phyloP scores from a whole-genome alignment of 208 protist species.

The Leishmania aethiopica region DNA sequence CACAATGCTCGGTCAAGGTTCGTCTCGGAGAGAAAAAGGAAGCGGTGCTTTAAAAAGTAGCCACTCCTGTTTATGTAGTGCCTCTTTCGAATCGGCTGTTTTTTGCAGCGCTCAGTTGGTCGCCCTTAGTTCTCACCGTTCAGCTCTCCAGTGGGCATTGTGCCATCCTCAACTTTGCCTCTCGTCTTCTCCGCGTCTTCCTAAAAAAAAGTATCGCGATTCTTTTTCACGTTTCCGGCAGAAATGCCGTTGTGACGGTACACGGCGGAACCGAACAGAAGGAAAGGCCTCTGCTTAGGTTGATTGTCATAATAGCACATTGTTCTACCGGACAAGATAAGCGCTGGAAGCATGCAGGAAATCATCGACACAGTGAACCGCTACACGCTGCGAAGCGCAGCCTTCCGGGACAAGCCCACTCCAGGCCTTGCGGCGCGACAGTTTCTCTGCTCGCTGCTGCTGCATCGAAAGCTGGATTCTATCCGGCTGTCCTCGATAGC shows the following conservation, averaged over 20 bases:
- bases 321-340: background rate
- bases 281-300: background rate
- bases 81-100: background rate
- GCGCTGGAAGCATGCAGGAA: slow-evolving; percentile 54
- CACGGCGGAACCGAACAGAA: background rate
- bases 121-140: background rate
- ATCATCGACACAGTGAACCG: slow-evolving; percentile 63
- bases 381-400: slow-evolving; percentile 40
- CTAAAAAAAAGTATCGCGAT: background rate
- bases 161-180: background rate
- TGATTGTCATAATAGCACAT: background rate
- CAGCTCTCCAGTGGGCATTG: background rate
- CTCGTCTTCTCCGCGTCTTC: background rate
- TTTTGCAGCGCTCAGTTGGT: background rate
- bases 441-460: slow-evolving; percentile 54
- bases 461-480: slow-evolving; percentile 37
- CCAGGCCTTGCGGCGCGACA: slow-evolving; percentile 48
- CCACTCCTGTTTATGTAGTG: background rate
- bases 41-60: background rate
- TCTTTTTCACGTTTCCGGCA: background rate
- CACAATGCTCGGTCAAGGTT: background rate
- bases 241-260: background rate
- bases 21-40: background rate
- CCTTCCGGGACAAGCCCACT: slow-evolving; percentile 33
- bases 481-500: slow-evolving; percentile 52